Evolutionary conservation across 768 basidiomycete species (phyloP).

Genomic region (Amanita exitialis): DNA sequence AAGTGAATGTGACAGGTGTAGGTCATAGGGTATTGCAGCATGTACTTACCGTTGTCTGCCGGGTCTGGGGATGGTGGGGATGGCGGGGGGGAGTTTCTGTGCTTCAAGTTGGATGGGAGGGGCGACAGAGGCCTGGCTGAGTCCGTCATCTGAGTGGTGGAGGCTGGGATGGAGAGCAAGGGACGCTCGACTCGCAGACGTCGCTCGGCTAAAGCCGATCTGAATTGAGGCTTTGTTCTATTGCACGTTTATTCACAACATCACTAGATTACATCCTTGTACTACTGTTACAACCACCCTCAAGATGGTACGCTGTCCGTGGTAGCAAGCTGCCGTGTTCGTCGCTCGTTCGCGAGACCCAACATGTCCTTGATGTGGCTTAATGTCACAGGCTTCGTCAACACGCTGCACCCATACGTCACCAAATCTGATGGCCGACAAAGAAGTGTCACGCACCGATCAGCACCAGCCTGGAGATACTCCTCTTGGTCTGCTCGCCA

Average conservation of each 20-base stretch:
- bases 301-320: background rate
- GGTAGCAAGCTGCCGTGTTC: slow-evolving; percentile 17
- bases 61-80: slow-evolving; percentile 38
- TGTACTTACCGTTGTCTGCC: slow-evolving; percentile 30
- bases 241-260: background rate
- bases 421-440: slow-evolving; percentile 3
- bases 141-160: slow-evolving; percentile 18
- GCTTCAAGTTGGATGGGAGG: background rate
- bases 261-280: background rate
- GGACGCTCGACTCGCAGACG: slow-evolving; percentile 14
- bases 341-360: slow-evolving; percentile 34
- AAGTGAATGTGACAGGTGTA: slow-evolving; percentile 10
- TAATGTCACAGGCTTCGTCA: slow-evolving; percentile 77
- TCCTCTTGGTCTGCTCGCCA: slow-evolving; percentile 55
- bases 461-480: slow-evolving; percentile 66
- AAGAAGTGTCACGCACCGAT: slow-evolving; percentile 39
- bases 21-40: slow-evolving; percentile 4
- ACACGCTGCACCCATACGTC: slow-evolving; percentile 33
- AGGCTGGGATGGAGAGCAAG: slow-evolving; percentile 11
- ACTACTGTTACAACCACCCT: background rate
- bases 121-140: slow-evolving; percentile 7
- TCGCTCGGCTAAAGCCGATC: slow-evolving; percentile 13
- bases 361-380: slow-evolving; percentile 35
- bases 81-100: slow-evolving; percentile 19
- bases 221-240: background rate